Base-by-base conservation (phyloP, 208 protist species). In the Balamuthia mandrillaris region DNA sequence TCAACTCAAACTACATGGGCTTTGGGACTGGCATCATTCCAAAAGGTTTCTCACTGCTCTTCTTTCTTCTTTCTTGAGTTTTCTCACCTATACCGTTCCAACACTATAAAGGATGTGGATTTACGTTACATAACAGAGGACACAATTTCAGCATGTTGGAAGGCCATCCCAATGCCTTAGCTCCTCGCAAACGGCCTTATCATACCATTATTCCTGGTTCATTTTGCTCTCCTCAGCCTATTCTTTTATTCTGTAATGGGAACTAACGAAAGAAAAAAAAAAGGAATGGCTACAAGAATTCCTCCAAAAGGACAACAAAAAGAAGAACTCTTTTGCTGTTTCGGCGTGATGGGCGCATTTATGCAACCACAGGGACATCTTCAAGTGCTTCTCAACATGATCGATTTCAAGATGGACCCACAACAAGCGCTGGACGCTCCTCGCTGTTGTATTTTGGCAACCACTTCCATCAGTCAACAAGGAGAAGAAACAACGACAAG, bases 201-300 rank as follows among this genome's bases (percentile, higher is more conserved):
- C 93, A 95, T 89, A 95, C 93, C 12, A 95, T 95, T 74, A 94
- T 95, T 47, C 93, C 93, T 0, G 87, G 84, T 35, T n/a, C n/a
- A n/a, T n/a, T n/a, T n/a, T n/a, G n/a, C n/a, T n/a, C n/a, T n/a
- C n/a, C n/a, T n/a, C n/a, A n/a, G n/a, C n/a, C n/a, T n/a, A n/a
- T n/a, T n/a, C n/a, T n/a, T n/a, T n/a, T n/a, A n/a, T n/a, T n/a
- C n/a, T n/a, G n/a, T n/a, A n/a, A n/a, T n/a, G n/a, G n/a, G n/a
- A n/a, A n/a, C n/a, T n/a, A n/a, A n/a, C n/a, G n/a, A n/a, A n/a
- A n/a, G n/a, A n/a, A n/a, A n/a, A n/a, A n/a, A n/a, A n/a, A n/a
- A n/a, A n/a, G n/a, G n/a, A 5, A 29, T 44, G 16, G 1, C 33
- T 21, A 24, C n/a, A 44, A 9, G 18, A 45, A 37, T 37, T 37